A percentile compares a stretch with the other conserved stretches of the same genome.
Evolutionary conservation across 1,284 basidiomycete species (phyloP).

Genomic region (Ganoderma sinense): DNA sequence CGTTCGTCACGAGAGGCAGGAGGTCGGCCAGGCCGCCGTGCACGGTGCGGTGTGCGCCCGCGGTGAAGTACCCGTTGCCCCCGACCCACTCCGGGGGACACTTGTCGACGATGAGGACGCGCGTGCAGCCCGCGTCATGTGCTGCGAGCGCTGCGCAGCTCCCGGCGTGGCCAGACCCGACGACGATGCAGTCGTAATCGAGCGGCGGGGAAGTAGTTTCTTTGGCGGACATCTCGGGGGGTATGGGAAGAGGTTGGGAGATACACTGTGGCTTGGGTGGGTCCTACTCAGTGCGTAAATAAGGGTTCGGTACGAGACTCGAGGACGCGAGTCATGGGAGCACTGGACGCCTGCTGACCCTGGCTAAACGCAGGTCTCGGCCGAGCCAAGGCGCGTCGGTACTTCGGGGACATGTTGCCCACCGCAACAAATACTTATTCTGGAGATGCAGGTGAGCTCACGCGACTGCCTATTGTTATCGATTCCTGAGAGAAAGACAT

Average conservation of each 20-base stretch:
- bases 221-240: conserved; percentile 23
- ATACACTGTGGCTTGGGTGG: background rate
- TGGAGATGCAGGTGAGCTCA: background rate
- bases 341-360: background rate
- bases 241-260: conserved; percentile 4
- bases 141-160: conserved; percentile 70
- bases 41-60: conserved; percentile 68
- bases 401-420: background rate
- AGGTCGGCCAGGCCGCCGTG: conserved; percentile 66
- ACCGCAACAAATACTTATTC: background rate
- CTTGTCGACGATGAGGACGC: conserved; percentile 71
- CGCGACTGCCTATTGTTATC: background rate
- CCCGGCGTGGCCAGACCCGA: conserved; percentile 76
- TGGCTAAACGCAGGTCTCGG: background rate
- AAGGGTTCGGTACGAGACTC: background rate
- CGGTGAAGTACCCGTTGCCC: conserved; percentile 77
- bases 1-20: conserved; percentile 59
- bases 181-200: conserved; percentile 58
- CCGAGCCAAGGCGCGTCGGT: background rate
- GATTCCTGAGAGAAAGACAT: background rate
- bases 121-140: conserved; percentile 60
- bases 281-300: conserved; percentile 4
- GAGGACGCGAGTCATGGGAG: background rate
- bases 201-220: background rate
- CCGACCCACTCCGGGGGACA: conserved; percentile 69